Evolutionary conservation across 441 rosid genomes (phyloP), one percentile per base, ranked within the genome.

Genomic region (Eutrema salsugineum): DNA sequence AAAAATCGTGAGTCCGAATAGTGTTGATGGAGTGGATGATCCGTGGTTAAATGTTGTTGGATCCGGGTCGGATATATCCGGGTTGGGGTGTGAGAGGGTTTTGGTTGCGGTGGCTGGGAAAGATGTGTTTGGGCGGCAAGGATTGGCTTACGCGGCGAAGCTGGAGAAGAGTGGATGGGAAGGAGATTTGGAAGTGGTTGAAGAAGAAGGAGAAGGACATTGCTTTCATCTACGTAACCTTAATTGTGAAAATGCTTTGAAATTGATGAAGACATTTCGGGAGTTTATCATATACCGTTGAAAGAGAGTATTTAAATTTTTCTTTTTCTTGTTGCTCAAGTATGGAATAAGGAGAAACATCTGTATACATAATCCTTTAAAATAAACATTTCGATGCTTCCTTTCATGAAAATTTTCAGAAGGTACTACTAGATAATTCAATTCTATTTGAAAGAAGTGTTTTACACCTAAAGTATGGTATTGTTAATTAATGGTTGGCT

Each of bases 111-210:
- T 82, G 11, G 88, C 85, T 0, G 86, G 60, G 63, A 57, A 65
- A 2, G 89, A 87, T 49, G 1, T 66, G 5, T 35, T 82, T 24
- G 57, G 28, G 10, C 58, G 54, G 11, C 76, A 81, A 63, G 90
- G 86, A 15, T 19, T 71, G 75, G 54, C 11, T 5, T 82, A 81
- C 19, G 22, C 12, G 36, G 83, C 78, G 75, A 42, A 30, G 47
- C 43, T 84, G 79, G 62, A 48, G 77, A 48, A 72, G 49, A 73
- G 72, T 50, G 82, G 83, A 8, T 87, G 84, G 85, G 14, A 14
- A 9, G 89, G 91, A 1, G 27, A 17, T 3, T 74, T 65, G 42
- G 78, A 82, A 70, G 33, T 79, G 4, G 40, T 70, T 53, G 86
- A 81, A 58, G 36, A 77, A 3, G 16, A 78, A 49, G 85, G 68